phyloP scores from a whole-genome alignment of 257 asterid species.

The Eustoma russellianum region DNA sequence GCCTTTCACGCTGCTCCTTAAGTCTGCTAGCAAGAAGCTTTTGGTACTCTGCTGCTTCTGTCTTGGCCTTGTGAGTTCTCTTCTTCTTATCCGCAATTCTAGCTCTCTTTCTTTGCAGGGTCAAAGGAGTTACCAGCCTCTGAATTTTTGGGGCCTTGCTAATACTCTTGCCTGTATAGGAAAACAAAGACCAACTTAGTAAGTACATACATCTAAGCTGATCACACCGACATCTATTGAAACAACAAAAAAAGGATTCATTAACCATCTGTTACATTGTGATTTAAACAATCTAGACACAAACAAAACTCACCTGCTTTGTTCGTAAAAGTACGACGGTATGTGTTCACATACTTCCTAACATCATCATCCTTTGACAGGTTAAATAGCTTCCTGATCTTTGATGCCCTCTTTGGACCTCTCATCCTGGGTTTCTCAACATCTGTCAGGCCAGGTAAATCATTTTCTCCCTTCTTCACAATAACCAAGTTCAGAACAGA shows the following conservation, averaged over 20 bases:
- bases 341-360: slow-evolving; percentile 69
- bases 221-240: no score
- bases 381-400: slow-evolving; percentile 71
- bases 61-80: slow-evolving; percentile 64
- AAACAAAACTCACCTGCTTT: slow-evolving; percentile 35
- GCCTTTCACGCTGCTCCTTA: slow-evolving; percentile 74
- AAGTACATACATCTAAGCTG: no score
- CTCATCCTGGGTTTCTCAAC: slow-evolving; percentile 78
- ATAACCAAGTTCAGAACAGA: slow-evolving; percentile 65
- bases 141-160: slow-evolving; percentile 81
- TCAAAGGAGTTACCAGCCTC: slow-evolving; percentile 80
- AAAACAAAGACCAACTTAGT: neutral
- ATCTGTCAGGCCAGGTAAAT: slow-evolving; percentile 71
- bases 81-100: slow-evolving; percentile 70
- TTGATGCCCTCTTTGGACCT: slow-evolving; percentile 81
- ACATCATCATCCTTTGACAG: slow-evolving; percentile 74
- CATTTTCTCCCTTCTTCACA: slow-evolving; percentile 68
- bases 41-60: slow-evolving; percentile 70
- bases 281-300: no score
- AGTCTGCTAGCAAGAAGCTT: slow-evolving; percentile 60
- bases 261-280: no score
- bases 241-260: no score
- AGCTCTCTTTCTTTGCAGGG: slow-evolving; percentile 73
- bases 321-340: slow-evolving; percentile 54
- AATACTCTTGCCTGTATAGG: slow-evolving; percentile 44